phyloP scores from a whole-genome alignment of 208 protist species.

The Leishmania tropica region DNA sequence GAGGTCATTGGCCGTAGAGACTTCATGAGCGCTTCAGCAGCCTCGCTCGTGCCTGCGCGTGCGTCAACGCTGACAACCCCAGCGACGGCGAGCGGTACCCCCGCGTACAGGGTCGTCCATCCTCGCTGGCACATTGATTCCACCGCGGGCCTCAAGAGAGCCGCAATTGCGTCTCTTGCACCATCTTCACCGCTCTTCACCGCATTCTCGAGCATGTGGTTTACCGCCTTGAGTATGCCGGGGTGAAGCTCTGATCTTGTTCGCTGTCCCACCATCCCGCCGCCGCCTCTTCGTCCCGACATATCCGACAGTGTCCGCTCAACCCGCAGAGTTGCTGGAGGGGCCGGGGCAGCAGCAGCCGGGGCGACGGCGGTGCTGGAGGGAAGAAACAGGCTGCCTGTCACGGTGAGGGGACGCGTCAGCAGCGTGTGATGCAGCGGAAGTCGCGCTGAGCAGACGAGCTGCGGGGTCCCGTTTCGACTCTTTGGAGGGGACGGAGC shows the following conservation, averaged over 20 bases:
- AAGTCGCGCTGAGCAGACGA: not conserved
- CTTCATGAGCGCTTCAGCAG: not conserved
- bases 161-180: not conserved
- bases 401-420: not conserved
- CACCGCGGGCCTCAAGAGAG: constrained; percentile 9
- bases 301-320: not conserved
- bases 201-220: not conserved
- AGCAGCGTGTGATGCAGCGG: not conserved
- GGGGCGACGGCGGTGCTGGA: not conserved
- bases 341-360: not conserved
- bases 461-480: not conserved
- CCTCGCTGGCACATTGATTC: constrained; percentile 20
- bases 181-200: not conserved
- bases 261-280: not conserved
- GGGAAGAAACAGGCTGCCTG: constrained; percentile 4
- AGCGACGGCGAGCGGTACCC: constrained; percentile 9
- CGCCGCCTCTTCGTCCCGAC: not conserved
- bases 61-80: not conserved
- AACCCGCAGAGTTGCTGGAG: not conserved
- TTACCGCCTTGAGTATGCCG: not conserved
- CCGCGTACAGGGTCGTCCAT: constrained; percentile 22
- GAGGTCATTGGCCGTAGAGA: constrained; percentile 42
- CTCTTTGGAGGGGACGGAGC: not conserved
- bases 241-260: not conserved
- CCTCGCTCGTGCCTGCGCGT: not conserved